Percentiles rank a stretch among this genome's conserved stretches.
phyloP scores from a whole-genome alignment of 768 basidiomycete genomes.

The Auriculariales sp. region DNA sequence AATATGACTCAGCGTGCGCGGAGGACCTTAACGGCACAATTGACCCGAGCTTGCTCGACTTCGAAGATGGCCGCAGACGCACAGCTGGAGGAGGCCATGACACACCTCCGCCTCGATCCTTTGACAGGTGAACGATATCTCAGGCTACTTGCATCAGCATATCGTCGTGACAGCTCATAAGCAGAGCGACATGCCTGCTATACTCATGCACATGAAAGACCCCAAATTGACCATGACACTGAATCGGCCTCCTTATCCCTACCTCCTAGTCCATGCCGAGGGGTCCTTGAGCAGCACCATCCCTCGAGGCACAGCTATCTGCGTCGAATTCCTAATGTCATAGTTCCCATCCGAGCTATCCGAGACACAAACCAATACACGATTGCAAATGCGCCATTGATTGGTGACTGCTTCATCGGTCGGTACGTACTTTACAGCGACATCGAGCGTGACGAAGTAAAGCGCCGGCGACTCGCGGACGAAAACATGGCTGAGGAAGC shows the following conservation, averaged over 20 bases:
- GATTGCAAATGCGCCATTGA: constrained; percentile 30
- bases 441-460: constrained; percentile 15
- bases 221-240: constrained; percentile 29
- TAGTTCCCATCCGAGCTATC: constrained; percentile 34
- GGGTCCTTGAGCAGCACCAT: constrained; percentile 20
- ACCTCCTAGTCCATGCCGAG: constrained; percentile 26
- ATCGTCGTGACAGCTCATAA: constrained; percentile 53
- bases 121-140: constrained; percentile 39
- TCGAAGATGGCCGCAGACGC: too few relatives aligned
- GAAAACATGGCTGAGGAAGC: constrained; percentile 43
- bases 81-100: too few relatives aligned
- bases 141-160: constrained; percentile 29
- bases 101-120: too few relatives aligned
- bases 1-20: too few relatives aligned
- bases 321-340: too few relatives aligned
- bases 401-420: constrained; percentile 30
- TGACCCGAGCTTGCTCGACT: too few relatives aligned
- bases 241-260: constrained; percentile 36
- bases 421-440: constrained; percentile 21
- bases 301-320: constrained; percentile 12
- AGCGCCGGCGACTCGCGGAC: constrained; percentile 34
- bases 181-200: constrained; percentile 22
- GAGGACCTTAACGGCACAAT: too few relatives aligned
- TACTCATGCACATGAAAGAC: constrained; percentile 35
- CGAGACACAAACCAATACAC: constrained; percentile 37